phyloP scores from a whole-genome alignment of 1,284 basidiomycete species.

The Fomitopsis schrenkii region DNA sequence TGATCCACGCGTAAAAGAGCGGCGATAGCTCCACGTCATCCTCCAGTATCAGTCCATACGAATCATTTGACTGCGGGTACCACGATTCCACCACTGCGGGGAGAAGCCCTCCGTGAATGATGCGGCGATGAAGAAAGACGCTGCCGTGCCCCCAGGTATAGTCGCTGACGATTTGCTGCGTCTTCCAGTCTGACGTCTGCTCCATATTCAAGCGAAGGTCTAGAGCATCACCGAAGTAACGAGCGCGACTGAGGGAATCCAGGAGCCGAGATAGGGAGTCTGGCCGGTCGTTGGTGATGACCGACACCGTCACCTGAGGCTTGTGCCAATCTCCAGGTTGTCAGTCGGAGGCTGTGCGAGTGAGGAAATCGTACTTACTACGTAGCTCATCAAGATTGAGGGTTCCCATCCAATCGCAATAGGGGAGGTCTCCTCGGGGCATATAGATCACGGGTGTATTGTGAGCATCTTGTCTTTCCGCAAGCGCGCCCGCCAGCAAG shows the following conservation, averaged over 20 bases:
- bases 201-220: constrained; percentile 69
- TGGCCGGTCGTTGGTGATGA: constrained; percentile 76
- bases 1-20: constrained; percentile 79
- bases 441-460: constrained; percentile 30
- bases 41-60: constrained; percentile 76
- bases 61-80: constrained; percentile 71
- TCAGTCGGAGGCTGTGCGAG: constrained; percentile 4
- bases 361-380: constrained; percentile 33
- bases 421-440: constrained; percentile 46
- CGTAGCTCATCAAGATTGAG: constrained; percentile 51
- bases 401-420: constrained; percentile 63
- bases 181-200: constrained; percentile 63
- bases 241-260: constrained; percentile 50
- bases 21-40: constrained; percentile 83
- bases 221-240: constrained; percentile 67
- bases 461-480: not conserved
- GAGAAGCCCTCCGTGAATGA: constrained; percentile 73
- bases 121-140: constrained; percentile 60
- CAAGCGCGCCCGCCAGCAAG: not conserved
- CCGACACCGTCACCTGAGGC: constrained; percentile 61
- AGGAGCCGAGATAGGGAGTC: constrained; percentile 67
- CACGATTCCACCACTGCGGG: constrained; percentile 82
- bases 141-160: constrained; percentile 59
- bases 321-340: constrained; percentile 61
- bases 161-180: constrained; percentile 45